A percentile compares a stretch with the other conserved stretches of the same genome.
These are phyloP conservation scores for Heteromeles arbutifolia DNA, from an alignment of 306 rosid species.

Conservation along the genomic window DNA sequence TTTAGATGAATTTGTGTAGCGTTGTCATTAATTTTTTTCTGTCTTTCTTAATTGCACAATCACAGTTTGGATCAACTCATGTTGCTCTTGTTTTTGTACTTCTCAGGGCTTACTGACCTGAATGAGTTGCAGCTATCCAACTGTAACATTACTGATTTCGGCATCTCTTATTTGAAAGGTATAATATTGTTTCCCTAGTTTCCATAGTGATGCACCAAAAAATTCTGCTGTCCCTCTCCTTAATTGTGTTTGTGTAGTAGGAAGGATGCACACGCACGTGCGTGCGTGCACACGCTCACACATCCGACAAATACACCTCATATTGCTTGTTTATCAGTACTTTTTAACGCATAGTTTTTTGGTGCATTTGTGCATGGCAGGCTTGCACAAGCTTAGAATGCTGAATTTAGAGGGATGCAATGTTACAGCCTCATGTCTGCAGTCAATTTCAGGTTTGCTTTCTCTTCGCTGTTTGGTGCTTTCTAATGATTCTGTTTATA, in stretches of 20 bases:
- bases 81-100: constrained; percentile 13
- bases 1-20: no score
- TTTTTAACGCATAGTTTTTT: constrained; percentile 2
- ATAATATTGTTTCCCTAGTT: constrained; percentile 12
- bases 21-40: not conserved
- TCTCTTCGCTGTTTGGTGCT: not conserved
- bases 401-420: constrained; percentile 61
- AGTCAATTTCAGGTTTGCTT: constrained; percentile 44
- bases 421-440: constrained; percentile 47
- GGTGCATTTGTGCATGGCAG: constrained; percentile 31
- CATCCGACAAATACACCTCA: not conserved
- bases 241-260: not conserved
- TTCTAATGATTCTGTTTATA: not conserved
- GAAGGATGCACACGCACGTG: no score
- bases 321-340: constrained; percentile 1
- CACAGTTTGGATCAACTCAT: not conserved
- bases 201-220: not conserved
- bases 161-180: constrained; percentile 60
- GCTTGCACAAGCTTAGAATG: constrained; percentile 47
- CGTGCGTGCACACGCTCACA: not conserved
- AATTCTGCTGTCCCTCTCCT: constrained; percentile 7
- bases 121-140: constrained; percentile 57
- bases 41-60: not conserved
- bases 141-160: constrained; percentile 48
- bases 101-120: constrained; percentile 48